These are phyloP conservation scores for Metschnikowia colocasiae DNA, from an alignment of 805 yeast species.

Conservation along the genomic window DNA sequence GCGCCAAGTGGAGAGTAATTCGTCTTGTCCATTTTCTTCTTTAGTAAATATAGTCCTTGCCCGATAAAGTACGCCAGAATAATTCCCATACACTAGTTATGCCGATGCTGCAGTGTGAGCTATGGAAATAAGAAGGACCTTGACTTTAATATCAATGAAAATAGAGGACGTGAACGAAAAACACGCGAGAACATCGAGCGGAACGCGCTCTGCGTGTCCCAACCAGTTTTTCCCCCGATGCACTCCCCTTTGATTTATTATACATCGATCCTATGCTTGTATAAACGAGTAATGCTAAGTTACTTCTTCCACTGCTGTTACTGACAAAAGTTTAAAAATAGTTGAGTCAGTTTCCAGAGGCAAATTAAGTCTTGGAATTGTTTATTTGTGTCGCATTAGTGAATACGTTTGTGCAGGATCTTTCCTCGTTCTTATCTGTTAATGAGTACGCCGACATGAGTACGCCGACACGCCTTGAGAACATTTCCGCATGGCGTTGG, in stretches of 20 bases:
- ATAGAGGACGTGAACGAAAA: background rate
- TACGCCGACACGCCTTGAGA: background rate
- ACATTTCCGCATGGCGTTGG: background rate
- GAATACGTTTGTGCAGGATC: background rate
- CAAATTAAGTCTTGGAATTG: background rate
- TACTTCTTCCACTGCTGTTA: background rate
- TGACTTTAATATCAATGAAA: background rate
- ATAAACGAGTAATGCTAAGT: background rate
- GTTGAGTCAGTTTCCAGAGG: background rate
- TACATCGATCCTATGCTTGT: background rate
- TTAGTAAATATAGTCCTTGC: conserved; percentile 32
- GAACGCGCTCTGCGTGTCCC: conserved; percentile 3
- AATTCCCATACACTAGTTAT: conserved; percentile 34
- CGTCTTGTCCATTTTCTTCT: conserved; percentile 36
- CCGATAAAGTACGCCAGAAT: conserved; percentile 37
- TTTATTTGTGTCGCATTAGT: background rate
- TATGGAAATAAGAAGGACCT: conserved; percentile 1
- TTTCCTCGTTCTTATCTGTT: background rate
- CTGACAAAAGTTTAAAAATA: background rate
- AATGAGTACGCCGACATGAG: background rate
- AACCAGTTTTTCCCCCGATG: background rate
- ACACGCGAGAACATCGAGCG: conserved; percentile 4
- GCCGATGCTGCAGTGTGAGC: conserved; percentile 1
- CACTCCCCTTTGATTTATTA: background rate
- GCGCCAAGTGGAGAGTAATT: conserved; percentile 23